Conservation (phyloP, 2,329 filamentous ascomycete genomes). For the Diaporthe eres region DNA sequence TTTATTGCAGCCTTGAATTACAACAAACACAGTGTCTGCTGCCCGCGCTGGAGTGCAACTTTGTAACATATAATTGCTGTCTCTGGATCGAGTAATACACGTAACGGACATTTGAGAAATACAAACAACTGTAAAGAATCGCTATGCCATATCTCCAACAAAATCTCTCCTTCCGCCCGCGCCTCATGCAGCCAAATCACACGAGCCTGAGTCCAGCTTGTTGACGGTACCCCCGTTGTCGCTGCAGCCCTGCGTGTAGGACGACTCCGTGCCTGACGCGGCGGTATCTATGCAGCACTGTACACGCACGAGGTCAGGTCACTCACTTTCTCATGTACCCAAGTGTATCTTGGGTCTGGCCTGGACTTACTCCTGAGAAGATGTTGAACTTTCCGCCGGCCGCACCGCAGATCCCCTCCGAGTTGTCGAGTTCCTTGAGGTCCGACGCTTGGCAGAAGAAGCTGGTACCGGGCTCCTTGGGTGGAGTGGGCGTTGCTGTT, state of each 20-base stretch:
- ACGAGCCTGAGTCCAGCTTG: background rate
- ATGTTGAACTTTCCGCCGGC: background rate
- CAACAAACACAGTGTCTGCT: no score
- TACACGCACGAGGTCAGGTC: background rate
- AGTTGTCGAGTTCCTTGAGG: background rate
- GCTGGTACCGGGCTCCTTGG: background rate
- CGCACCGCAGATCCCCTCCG: background rate
- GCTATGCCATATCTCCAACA: background rate
- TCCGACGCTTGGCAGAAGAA: background rate
- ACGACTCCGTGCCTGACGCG: background rate
- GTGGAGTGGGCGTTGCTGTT: background rate
- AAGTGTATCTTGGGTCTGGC: no score
- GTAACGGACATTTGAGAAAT: background rate
- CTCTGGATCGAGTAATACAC: no score
- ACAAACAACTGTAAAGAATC: background rate
- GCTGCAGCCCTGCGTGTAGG: conserved; percentile 13
- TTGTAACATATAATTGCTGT: no score
- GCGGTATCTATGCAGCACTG: conserved; percentile 15
- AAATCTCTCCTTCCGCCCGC: no score
- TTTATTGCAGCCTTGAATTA: no score
- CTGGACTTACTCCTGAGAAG: background rate
- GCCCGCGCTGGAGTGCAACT: no score
- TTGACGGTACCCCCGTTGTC: conserved; percentile 16
- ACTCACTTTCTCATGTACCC: background rate
- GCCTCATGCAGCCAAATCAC: background rate